Evolutionary conservation across 2,329 filamentous ascomycete genomes (phyloP).

Genomic region (Ascochyta rabiei): DNA sequence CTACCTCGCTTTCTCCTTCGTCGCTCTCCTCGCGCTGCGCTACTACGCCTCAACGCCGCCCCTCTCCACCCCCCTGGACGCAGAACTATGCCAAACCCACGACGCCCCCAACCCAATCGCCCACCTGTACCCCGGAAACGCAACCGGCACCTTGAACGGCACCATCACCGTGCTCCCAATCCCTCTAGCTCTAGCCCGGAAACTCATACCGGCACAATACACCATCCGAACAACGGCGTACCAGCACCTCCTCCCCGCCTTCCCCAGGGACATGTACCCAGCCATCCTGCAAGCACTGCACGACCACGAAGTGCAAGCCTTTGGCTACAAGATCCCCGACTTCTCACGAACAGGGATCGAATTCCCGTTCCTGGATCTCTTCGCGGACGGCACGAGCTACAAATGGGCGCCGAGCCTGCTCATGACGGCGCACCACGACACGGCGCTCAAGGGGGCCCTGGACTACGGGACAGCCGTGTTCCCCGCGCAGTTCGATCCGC

Average conservation of each 20-base stretch:
- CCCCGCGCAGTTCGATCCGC: constrained; percentile 54
- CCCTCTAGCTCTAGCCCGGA: constrained; percentile 53
- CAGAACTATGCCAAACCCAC: constrained; percentile 29
- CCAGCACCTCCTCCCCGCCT: constrained; percentile 54
- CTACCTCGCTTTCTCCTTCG: constrained; percentile 27
- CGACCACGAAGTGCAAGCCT: constrained; percentile 59
- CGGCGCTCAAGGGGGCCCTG: constrained; percentile 54
- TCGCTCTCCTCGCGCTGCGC: constrained; percentile 26
- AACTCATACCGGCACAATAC: constrained; percentile 57
- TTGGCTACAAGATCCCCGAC: constrained; percentile 53
- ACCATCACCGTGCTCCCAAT: constrained; percentile 61
- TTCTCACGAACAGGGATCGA: constrained; percentile 59
- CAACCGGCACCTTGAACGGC: constrained; percentile 61
- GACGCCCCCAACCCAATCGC: constrained; percentile 58
- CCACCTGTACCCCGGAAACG: constrained; percentile 53
- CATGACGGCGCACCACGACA: constrained; percentile 52
- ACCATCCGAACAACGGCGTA: constrained; percentile 59
- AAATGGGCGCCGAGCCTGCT: constrained; percentile 57
- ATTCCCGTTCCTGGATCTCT: constrained; percentile 63
- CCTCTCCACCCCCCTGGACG: not conserved
- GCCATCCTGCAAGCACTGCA: constrained; percentile 58
- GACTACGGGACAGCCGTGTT: constrained; percentile 56
- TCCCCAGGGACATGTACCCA: constrained; percentile 61
- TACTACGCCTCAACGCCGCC: constrained; percentile 9
- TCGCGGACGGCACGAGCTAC: constrained; percentile 59